These are phyloP conservation scores for Hypericum androsaemum DNA, from an alignment of 345 rosid species.

Conservation along the genomic window DNA sequence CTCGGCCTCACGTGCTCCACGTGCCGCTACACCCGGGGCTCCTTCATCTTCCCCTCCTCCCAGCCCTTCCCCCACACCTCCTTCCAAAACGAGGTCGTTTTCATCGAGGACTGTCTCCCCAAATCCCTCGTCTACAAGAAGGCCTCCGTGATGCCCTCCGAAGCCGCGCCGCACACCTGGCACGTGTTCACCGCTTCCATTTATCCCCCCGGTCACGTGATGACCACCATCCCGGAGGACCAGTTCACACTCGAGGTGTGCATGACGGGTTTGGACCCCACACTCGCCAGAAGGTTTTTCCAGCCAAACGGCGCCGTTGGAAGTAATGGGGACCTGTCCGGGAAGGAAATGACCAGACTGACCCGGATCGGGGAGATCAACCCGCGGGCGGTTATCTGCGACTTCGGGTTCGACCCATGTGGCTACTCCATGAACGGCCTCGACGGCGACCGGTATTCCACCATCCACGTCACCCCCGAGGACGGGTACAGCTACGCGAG, in stretches of 20 bases:
- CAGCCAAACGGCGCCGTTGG: slow-evolving; percentile 30
- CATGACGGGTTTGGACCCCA: slow-evolving; percentile 88
- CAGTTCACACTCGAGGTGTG: slow-evolving; percentile 68
- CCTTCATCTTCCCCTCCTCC: slow-evolving; percentile 75
- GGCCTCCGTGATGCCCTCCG: slow-evolving; percentile 72
- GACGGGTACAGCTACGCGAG: slow-evolving; percentile 95
- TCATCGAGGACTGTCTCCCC: slow-evolving; percentile 58
- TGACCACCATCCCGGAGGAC: slow-evolving; percentile 9
- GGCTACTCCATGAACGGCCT: slow-evolving; percentile 98
- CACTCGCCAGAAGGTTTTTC: slow-evolving; percentile 49
- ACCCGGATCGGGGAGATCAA: slow-evolving; percentile 66
- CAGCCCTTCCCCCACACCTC: slow-evolving; percentile 87
- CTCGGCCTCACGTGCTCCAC: slow-evolving; percentile 50
- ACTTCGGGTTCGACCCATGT: slow-evolving; percentile 91
- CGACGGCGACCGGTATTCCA: slow-evolving; percentile 76
- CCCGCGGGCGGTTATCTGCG: slow-evolving; percentile 60
- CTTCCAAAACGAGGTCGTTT: slow-evolving; percentile 68
- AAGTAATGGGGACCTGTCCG: slow-evolving; percentile 44
- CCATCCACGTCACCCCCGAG: slow-evolving; percentile 95
- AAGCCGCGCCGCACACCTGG: slow-evolving; percentile 57
- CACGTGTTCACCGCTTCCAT: slow-evolving; percentile 68
- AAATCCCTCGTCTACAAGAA: slow-evolving; percentile 44
- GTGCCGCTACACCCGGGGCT: slow-evolving; percentile 82
- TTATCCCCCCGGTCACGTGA: slow-evolving; percentile 18
- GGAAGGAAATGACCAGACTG: slow-evolving; percentile 68